These are phyloP conservation scores for Paxillus ammoniavirescens DNA, from an alignment of 768 basidiomycete species.

Conservation along the genomic window DNA sequence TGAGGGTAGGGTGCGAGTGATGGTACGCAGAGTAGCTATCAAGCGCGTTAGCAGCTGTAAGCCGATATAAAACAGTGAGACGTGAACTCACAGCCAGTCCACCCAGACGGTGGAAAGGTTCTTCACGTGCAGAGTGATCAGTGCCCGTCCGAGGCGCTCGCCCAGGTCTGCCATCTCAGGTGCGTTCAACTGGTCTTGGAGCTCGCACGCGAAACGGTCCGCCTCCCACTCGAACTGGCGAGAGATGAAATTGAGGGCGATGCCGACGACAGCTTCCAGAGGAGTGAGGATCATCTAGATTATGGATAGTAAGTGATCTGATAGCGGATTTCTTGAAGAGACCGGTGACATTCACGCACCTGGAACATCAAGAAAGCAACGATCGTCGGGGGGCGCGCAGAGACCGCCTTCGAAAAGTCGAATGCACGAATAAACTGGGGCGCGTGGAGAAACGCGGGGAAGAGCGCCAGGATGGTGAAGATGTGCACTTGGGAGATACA, in stretches of 20 bases:
- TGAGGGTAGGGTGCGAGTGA: slow-evolving; percentile 93
- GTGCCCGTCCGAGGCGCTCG: slow-evolving; percentile 75
- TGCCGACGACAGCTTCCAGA: slow-evolving; percentile 68
- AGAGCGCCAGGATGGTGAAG: slow-evolving; percentile 80
- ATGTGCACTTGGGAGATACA: slow-evolving; percentile 84
- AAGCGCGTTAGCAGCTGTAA: background rate
- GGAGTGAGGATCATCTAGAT: slow-evolving; percentile 76
- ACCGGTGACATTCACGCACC: slow-evolving; percentile 27
- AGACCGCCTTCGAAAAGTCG: slow-evolving; percentile 67
- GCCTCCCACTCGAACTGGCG: slow-evolving; percentile 92
- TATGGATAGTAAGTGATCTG: background rate
- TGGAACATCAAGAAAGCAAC: slow-evolving; percentile 88
- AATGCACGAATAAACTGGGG: slow-evolving; percentile 78
- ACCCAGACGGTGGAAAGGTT: slow-evolving; percentile 94
- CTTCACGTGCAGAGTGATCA: slow-evolving; percentile 86
- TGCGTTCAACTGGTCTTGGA: slow-evolving; percentile 45
- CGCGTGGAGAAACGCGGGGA: slow-evolving; percentile 87
- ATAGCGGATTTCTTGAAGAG: background rate
- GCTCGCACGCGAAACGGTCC: slow-evolving; percentile 80
- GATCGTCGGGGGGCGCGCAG: slow-evolving; percentile 72
- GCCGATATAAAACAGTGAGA: background rate
- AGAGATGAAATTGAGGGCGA: slow-evolving; percentile 78
- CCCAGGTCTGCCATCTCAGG: slow-evolving; percentile 82
- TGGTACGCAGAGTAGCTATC: slow-evolving; percentile 91
- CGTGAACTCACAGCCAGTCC: slow-evolving; percentile 72